Conservation (phyloP, 2,329 filamentous ascomycete genomes). For the Penicillium freii region DNA sequence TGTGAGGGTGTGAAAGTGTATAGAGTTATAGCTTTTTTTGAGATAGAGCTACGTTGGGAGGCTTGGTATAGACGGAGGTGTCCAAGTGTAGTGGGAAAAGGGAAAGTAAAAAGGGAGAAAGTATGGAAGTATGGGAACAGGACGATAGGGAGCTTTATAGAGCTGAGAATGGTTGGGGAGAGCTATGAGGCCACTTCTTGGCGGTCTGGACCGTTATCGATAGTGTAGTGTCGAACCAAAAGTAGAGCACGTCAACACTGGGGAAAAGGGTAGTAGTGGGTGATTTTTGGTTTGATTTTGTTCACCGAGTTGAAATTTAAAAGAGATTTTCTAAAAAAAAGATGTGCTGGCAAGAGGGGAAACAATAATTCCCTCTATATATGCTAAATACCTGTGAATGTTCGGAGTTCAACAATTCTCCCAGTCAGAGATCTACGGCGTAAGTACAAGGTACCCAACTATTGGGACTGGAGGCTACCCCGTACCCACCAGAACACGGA, state of each 20-base stretch:
- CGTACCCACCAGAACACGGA: conserved; percentile 20
- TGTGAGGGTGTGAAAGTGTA: conserved; percentile 7
- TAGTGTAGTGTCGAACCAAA: conserved; percentile 6
- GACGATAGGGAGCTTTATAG: conserved; percentile 16
- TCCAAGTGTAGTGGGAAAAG: conserved; percentile 6
- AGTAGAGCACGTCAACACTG: conserved; percentile 13
- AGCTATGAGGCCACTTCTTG: conserved; percentile 25
- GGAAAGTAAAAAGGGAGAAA: background rate
- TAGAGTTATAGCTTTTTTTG: background rate
- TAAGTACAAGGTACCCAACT: conserved; percentile 12
- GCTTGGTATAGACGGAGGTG: background rate
- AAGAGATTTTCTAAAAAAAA: background rate
- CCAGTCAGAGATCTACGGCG: conserved; percentile 12
- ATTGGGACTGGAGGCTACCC: conserved; percentile 16
- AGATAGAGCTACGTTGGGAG: background rate
- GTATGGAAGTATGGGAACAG: background rate
- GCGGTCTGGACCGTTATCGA: conserved; percentile 24
- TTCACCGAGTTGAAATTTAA: background rate
- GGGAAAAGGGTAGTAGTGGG: background rate
- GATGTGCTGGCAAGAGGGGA: background rate
- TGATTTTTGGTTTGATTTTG: background rate
- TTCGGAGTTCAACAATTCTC: conserved; percentile 4
- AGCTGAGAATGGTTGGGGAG: conserved; percentile 28
- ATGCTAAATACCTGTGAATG: background rate
- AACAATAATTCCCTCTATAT: background rate